Evolutionary conservation across 148 eudicot genomes (phyloP).

Genomic region (Vaccinium vitisidaea): DNA sequence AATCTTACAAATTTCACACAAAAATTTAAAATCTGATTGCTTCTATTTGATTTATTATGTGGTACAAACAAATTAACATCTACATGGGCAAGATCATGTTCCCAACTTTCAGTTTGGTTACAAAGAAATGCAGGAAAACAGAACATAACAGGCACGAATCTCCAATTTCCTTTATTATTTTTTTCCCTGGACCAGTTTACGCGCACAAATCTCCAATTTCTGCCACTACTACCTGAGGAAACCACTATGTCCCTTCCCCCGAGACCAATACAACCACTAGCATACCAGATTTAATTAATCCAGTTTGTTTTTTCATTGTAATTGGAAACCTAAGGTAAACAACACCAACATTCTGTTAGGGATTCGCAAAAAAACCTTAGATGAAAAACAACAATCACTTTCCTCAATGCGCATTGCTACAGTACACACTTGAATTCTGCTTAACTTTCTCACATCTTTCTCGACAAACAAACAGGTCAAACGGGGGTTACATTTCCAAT

Average conservation of each 20-base stretch:
- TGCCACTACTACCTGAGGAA: neutral
- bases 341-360: neutral
- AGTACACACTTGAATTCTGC: neutral
- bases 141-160: neutral
- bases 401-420: neutral
- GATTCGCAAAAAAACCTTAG: neutral
- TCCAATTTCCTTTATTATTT: neutral
- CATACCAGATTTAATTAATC: neutral
- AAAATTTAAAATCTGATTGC: neutral
- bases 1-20: neutral
- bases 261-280: neutral
- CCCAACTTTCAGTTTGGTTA: slow-evolving; percentile 7
- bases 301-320: neutral
- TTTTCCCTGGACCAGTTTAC: neutral
- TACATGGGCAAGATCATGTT: neutral
- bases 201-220: neutral
- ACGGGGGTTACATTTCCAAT: neutral
- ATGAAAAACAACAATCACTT: neutral
- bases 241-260: neutral
- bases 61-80: neutral
- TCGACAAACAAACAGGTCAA: neutral
- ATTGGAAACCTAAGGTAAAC: neutral
- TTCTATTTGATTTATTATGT: neutral
- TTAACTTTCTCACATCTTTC: neutral
- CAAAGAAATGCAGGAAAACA: slow-evolving; percentile 1